Base-by-base conservation (phyloP, 768 basidiomycete species). In the Crassisporium funariophilum region DNA sequence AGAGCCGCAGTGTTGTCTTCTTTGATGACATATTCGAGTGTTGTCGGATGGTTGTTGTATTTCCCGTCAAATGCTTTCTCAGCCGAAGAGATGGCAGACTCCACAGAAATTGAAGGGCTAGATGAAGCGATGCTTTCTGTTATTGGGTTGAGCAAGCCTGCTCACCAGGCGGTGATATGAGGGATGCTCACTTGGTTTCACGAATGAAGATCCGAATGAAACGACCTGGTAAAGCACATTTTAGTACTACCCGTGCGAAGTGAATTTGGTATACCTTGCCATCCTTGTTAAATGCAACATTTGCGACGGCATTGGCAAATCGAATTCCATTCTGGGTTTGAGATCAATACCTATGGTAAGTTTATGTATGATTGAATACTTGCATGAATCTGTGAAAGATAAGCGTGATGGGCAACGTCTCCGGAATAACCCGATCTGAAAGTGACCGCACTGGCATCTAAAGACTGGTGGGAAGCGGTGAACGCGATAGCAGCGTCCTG, bases 21-120 rank as follows among this genome's bases (percentile, higher is more conserved):
- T 48, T 68, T 68, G 36, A 61, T 72, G 41, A 78, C 59, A 60
- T 70, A 79, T 56, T 78, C 73, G 21, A 77, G 44, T 2, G 67
- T 66, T 0, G 75, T 45, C 1, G 72, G 66, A 25, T 68, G 67
- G 36, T 65, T 57, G 58, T 78, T 79, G 65, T 59, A 74, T 11
- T 63, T 73, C 8, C 75, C 76, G 15, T 56, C 62, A 0, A 79
- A 63, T 1, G 65, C 55, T n/a, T 59, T 46, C 57, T 79, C 76
- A 4, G 74, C 73, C 19, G 59, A 63, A 3, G 64, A 39, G 24
- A 47, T 49, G 11, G 53, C 64, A 71, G 68, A 11, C 67, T 68
- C 51, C 11, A 71, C 44, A 10, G 67, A 54, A 31, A 79, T 38
- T 12, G 66, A 59, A 1, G 77, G 75, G 0, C 53, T 70, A 6